Conservation (phyloP, 495 filamentous ascomycete genomes). For the Aspergillus egyptiacus region DNA sequence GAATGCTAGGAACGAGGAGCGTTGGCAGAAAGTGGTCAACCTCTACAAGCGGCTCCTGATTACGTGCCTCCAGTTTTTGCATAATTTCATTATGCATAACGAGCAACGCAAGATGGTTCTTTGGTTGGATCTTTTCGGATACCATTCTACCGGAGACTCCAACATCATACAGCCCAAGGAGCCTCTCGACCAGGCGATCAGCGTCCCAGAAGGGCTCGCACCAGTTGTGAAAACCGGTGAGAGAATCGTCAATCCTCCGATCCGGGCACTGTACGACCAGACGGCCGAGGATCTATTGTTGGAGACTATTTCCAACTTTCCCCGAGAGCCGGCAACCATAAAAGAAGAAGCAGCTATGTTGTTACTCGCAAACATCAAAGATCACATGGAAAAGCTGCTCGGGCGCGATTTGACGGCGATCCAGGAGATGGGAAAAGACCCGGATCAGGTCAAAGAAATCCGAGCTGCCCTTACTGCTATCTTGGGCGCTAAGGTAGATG, state of each 20-base stretch:
- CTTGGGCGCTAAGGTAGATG: slow-evolving; percentile 43
- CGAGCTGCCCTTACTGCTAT: slow-evolving; percentile 43
- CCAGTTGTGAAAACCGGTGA: slow-evolving; percentile 43
- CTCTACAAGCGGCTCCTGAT: slow-evolving; percentile 81
- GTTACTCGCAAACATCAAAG: slow-evolving; percentile 45
- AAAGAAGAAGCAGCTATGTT: slow-evolving; percentile 47
- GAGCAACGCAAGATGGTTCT: slow-evolving; percentile 86
- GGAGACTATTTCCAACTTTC: slow-evolving; percentile 45
- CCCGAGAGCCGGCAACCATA: slow-evolving; percentile 42
- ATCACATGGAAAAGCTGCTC: slow-evolving; percentile 47
- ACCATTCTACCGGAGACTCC: slow-evolving; percentile 48
- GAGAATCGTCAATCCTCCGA: slow-evolving; percentile 41
- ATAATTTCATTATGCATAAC: slow-evolving; percentile 88
- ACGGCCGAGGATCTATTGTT: slow-evolving; percentile 43
- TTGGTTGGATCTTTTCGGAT: slow-evolving; percentile 81
- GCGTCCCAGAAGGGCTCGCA: slow-evolving; percentile 36
- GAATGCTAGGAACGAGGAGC: slow-evolving; percentile 56
- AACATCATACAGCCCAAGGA: slow-evolving; percentile 46
- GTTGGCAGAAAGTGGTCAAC: slow-evolving; percentile 70
- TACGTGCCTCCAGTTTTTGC: slow-evolving; percentile 81
- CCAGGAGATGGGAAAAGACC: slow-evolving; percentile 45
- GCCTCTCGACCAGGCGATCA: slow-evolving; percentile 33
- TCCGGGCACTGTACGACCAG: slow-evolving; percentile 42
- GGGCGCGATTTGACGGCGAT: slow-evolving; percentile 42
- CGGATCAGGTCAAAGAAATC: slow-evolving; percentile 44